These are phyloP conservation scores for Candida insectalens DNA, from an alignment of 805 yeast genomes.

Conservation along the genomic window DNA sequence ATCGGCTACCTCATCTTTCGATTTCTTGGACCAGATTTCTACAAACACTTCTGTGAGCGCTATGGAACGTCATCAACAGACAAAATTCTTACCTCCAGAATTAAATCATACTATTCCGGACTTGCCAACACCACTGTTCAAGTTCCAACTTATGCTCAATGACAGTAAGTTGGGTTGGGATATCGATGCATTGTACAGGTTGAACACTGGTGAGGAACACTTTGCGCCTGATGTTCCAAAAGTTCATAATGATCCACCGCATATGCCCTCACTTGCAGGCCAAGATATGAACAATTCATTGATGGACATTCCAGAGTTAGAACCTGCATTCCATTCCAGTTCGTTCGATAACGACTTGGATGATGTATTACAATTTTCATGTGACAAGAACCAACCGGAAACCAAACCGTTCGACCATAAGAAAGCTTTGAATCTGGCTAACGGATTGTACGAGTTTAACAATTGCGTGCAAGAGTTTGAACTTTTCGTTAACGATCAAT, in stretches of 20 bases:
- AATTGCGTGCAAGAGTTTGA: constrained; percentile 2
- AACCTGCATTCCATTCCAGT: too few species aligned
- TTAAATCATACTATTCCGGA: constrained; percentile 24
- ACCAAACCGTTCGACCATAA: neutral
- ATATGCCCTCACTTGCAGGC: neutral
- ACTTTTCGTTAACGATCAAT: neutral
- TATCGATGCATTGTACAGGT: constrained; percentile 7
- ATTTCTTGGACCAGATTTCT: constrained; percentile 5
- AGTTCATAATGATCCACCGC: neutral
- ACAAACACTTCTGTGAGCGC: constrained; percentile 1
- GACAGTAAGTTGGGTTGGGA: constrained; percentile 14
- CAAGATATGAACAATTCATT: neutral
- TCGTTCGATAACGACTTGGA: too few species aligned
- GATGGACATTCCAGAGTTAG: neutral
- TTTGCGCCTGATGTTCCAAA: neutral
- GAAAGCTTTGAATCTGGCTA: neutral
- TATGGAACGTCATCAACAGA: constrained; percentile 10
- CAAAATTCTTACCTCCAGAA: constrained; percentile 27
- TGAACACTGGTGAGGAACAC: constrained; percentile 7
- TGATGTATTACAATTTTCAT: too few species aligned
- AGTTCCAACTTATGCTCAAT: constrained; percentile 18
- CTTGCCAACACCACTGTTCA: constrained; percentile 11
- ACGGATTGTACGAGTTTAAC: constrained; percentile 4
- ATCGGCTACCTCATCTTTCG: constrained; percentile 17
- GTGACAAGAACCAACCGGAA: too few species aligned